Conservation (phyloP, 352 stramenopile genomes). For the Halophytophthora batemanensis region DNA sequence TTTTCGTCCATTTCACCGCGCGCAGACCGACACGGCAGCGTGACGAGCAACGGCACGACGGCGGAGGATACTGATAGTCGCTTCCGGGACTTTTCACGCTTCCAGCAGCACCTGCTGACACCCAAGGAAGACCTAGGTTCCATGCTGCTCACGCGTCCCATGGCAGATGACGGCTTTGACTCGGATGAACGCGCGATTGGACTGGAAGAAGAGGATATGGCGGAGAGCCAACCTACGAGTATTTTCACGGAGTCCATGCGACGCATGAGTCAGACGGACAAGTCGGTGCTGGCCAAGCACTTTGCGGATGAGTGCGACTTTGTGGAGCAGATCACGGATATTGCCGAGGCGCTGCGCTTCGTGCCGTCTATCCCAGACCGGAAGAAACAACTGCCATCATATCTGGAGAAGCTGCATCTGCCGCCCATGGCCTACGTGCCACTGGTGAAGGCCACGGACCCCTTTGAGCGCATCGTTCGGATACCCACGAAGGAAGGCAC, state of each 20-base stretch:
- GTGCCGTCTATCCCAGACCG: conserved; percentile 76
- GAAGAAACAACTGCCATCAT: conserved; percentile 72
- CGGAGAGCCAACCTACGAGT: conserved; percentile 62
- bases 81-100: conserved; percentile 83
- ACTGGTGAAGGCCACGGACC: conserved; percentile 83
- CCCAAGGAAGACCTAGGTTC: conserved; percentile 62
- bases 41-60: conserved; percentile 14
- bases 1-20: conserved; percentile 40
- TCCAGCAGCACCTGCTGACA: conserved; percentile 84
- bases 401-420: conserved; percentile 80
- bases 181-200: conserved; percentile 37
- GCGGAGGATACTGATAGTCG: conserved; percentile 54
- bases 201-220: conserved; percentile 69
- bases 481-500: conserved; percentile 86
- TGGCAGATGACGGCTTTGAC: conserved; percentile 34
- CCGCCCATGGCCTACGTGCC: conserved; percentile 88
- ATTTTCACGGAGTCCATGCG: conserved; percentile 68
- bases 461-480: conserved; percentile 83
- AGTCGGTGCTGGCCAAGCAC: conserved; percentile 77
- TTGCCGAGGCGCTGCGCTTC: conserved; percentile 79
- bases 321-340: conserved; percentile 87
- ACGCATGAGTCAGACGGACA: conserved; percentile 78
- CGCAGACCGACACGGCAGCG: conserved; percentile 15
- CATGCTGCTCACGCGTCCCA: conserved; percentile 35
- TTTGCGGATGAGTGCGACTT: conserved; percentile 88